Base-by-base conservation (phyloP, 306 rosid species). In the Malus sylvestris region DNA sequence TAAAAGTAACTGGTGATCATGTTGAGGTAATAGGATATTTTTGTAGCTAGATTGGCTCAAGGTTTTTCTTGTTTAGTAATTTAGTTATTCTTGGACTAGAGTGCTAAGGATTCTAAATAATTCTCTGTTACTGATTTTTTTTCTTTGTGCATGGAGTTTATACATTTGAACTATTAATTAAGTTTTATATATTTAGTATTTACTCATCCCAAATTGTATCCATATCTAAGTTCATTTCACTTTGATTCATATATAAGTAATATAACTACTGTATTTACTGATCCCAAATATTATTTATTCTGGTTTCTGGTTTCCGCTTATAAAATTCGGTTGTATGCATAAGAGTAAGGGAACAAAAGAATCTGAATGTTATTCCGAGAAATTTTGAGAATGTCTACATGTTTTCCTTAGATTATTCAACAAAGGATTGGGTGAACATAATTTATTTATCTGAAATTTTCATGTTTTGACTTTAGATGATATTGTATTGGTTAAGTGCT, bases 1-100 rank as follows among this genome's bases (percentile, higher is more conserved):
- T 95, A 60, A 85, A 80, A 84, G 87, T 90, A 60, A 95, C 98
- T 13, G 89, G 83, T 22, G 97, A 95, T 75, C 87, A 89, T 65
- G 78, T 90, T 71, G 97, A 92, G 98, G 97, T 92, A 89, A 70
- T 52, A 68, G 67, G 81, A 66, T 6, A 72, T 75, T 61, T 57
- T 68, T 67, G 62, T 32, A 27, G 3, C 69, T 13, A 49, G 23
- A 20, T 53, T 46, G 38, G 27, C 22, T 67, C 53, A 63, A 68
- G 42, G 35, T 33, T 30, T 67, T 42, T 38, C 44, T 51, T 67
- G 22, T 14, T 66, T 66, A 66, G 25, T 66, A 66, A 66, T 8
- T 23, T 57, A 20, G 70, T 72, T 68, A 35, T 25, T 68, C 35
- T 22, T 30, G 22, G 64, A 71, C 25, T 57, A n/a, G 55, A 76